Percentiles rank a stretch among this genome's conserved stretches.
Conservation (phyloP, 1,139 yeast genomes). For the Hemisphaericaspora xylofermentans region DNA sequence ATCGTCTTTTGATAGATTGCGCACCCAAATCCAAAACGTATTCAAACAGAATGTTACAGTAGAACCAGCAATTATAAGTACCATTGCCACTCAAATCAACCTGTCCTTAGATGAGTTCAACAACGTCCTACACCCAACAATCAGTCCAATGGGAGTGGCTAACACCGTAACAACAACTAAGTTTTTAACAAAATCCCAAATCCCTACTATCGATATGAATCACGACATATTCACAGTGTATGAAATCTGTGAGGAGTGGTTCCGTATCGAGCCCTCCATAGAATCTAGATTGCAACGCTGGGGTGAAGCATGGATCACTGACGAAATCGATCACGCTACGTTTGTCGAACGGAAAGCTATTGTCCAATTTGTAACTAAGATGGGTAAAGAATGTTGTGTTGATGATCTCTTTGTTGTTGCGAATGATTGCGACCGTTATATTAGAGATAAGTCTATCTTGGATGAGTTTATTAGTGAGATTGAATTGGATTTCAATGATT, state of each 20-base stretch:
- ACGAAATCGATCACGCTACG: conserved; percentile 17
- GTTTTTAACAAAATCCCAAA: neutral
- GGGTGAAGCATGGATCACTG: conserved; percentile 17
- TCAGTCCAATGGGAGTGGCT: conserved; percentile 8
- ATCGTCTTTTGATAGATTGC: conserved; percentile 9
- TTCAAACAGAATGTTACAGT: conserved; percentile 9
- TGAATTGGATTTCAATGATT: conserved; percentile 16
- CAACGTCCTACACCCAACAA: neutral
- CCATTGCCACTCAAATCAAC: conserved; percentile 8
- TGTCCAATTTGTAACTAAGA: conserved; percentile 15
- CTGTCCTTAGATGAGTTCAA: conserved; percentile 8
- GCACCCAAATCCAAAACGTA: conserved; percentile 7
- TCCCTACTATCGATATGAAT: conserved; percentile 16
- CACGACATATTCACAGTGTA: conserved; percentile 16
- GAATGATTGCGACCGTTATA: conserved; percentile 17
- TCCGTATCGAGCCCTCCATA: conserved; percentile 11
- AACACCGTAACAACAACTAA: too few relatives aligned
- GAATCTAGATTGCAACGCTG: conserved; percentile 12
- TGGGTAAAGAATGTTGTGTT: conserved; percentile 13
- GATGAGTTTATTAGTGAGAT: conserved; percentile 19
- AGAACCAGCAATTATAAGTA: conserved; percentile 13
- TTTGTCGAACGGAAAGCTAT: conserved; percentile 15
- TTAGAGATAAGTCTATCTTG: conserved; percentile 16
- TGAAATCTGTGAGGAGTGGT: conserved; percentile 20
- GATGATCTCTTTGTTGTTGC: conserved; percentile 15